phyloP scores from a whole-genome alignment of 2,329 filamentous ascomycete species.

The Ophiostoma ulmi region DNA sequence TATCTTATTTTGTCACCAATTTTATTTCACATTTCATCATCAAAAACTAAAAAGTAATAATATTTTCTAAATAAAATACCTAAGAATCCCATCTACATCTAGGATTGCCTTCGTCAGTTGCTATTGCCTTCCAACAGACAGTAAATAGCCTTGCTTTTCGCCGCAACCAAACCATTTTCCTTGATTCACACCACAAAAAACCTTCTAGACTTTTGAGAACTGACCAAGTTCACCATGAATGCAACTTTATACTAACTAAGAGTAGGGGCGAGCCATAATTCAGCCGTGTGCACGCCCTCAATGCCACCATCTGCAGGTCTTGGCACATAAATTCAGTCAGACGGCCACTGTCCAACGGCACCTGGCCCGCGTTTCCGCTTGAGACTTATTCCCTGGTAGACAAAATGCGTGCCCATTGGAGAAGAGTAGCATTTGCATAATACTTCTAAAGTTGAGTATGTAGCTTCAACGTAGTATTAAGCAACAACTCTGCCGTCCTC shows the following conservation, averaged over 20 bases:
- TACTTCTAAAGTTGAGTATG: neutral
- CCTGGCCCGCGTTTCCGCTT: neutral
- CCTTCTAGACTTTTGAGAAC: neutral
- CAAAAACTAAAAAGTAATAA: no score
- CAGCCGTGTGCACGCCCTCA: neutral
- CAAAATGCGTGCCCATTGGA: neutral
- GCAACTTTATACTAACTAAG: neutral
- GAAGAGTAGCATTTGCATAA: neutral
- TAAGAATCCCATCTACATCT: no score
- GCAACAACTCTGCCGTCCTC: neutral
- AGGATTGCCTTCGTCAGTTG: neutral
- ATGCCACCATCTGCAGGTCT: neutral
- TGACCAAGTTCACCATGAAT: neutral
- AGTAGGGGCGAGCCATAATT: neutral
- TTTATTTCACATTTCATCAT: no score
- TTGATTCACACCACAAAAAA: neutral
- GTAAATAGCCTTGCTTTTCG: neutral
- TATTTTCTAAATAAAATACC: no score
- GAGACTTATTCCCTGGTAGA: neutral
- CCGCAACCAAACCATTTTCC: no score
- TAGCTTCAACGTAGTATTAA: neutral
- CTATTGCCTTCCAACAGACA: neutral
- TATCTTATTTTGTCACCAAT: no score
- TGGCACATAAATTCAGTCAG: neutral
- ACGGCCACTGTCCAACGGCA: neutral